Percentiles rank a stretch among this genome's conserved stretches.
phyloP scores from a whole-genome alignment of 2,329 filamentous ascomycete genomes.

The Periglandula ipomoeae region DNA sequence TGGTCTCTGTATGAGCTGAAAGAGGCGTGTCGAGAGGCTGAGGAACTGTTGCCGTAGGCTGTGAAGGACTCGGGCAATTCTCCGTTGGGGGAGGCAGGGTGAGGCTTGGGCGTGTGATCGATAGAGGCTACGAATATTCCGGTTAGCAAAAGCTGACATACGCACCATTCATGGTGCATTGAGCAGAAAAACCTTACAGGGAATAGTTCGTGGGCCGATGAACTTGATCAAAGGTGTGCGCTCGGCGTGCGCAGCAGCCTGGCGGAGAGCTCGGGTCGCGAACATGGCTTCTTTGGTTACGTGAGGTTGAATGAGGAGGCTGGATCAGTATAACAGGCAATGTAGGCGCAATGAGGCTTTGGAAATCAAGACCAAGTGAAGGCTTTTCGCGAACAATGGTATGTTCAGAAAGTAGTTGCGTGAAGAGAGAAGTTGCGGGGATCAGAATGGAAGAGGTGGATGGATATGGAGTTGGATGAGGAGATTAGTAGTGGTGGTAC shows the following conservation, averaged over 20 bases:
- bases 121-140: constrained; percentile 53
- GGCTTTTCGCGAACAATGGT: not conserved
- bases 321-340: too few species aligned
- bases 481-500: not conserved
- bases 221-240: constrained; percentile 54
- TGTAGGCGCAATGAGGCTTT: too few species aligned
- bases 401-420: not conserved
- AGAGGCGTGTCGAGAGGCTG: constrained; percentile 40
- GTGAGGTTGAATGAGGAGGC: too few species aligned
- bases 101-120: constrained; percentile 64
- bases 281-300: constrained; percentile 33
- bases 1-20: constrained; percentile 73
- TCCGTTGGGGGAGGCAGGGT: constrained; percentile 61
- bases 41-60: constrained; percentile 20
- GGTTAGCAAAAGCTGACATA: too few species aligned
- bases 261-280: constrained; percentile 46
- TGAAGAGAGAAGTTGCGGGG: not conserved
- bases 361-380: not conserved
- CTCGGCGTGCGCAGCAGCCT: constrained; percentile 50
- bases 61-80: constrained; percentile 49
- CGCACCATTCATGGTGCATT: too few species aligned
- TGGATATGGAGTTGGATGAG: not conserved
- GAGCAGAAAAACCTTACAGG: constrained; percentile 32
- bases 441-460: not conserved
- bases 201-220: constrained; percentile 49